Evolutionary conservation across 371 early-diverging fungal species (phyloP), one percentile per base, ranked within the genome.

Genomic region (Mortierella sp.): DNA sequence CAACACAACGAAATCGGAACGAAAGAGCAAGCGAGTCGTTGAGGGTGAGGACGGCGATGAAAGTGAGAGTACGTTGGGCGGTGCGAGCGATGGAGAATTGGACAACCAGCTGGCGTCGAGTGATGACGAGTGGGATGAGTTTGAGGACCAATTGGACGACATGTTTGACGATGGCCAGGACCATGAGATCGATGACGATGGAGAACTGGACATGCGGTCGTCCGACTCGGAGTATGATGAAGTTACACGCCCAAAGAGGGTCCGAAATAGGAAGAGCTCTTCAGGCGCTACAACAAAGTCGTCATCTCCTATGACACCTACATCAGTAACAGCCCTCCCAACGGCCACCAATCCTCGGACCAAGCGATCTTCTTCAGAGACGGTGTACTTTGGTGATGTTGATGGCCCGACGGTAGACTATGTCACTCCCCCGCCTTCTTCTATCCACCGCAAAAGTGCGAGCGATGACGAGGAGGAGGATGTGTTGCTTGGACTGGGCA

Each of bases 161-260:
- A 81, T 70, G 4, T 78, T 84, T 51, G 85, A 75, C 19, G 76
- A 74, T 40, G 64, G 69, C n/a, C 37, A 10, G 40, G 24, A 69
- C 43, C 34, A 19, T 44, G 43, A 44, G 16, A 40, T 24, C 44
- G 69, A 43, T 24, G 43, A 40, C 24, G 53, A 69, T 21, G 43
- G 69, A 34, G 19, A 34, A n/a, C 19, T 69, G 44, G 43, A 69
- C 21, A 61, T 78, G 55, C 44, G 75, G 5, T 82, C 83, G 1
- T 82, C 83, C 6, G 83, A 82, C 26, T 82, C 83, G 8, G 83
- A 82, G 31, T 82, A 82, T 53, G 83, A 82, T 34, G 83, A 71
- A 61, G 79, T 31, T 6, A 53, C 37, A 0, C 40, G 31, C 50
- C 55, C 59, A 24, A 75, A 71, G 40, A 43, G 67, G 44, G 40